Conservation (phyloP, 2,329 filamentous ascomycete species). For the Phyllosticta capitalensis region DNA sequence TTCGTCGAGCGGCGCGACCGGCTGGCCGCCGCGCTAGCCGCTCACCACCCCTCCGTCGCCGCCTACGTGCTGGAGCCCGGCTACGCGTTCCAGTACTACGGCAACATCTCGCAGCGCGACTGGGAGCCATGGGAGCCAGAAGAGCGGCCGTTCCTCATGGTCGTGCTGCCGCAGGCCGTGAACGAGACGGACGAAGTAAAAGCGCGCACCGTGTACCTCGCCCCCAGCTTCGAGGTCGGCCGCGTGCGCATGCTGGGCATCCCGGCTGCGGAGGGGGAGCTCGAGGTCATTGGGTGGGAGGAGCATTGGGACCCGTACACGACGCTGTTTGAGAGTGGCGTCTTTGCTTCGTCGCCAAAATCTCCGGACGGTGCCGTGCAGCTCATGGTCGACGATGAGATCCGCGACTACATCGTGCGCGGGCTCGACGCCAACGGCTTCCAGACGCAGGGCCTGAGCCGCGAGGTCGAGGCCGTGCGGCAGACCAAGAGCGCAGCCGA, state of each 20-base stretch:
- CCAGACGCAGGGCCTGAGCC: conserved; percentile 44
- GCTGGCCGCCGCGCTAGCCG: conserved; percentile 44
- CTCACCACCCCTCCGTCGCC: conserved; percentile 39
- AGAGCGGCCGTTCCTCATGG: conserved; percentile 54
- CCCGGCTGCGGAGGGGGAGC: conserved; percentile 38
- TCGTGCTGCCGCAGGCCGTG: conserved; percentile 41
- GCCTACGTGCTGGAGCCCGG: conserved; percentile 56
- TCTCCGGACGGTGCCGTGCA: conserved; percentile 20
- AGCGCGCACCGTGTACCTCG: conserved; percentile 49
- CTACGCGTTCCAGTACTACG: conserved; percentile 57
- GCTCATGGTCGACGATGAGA: conserved; percentile 58
- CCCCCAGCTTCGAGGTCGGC: conserved; percentile 52
- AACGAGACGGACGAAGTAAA: conserved; percentile 24
- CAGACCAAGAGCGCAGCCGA: conserved; percentile 50
- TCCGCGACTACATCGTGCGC: conserved; percentile 53
- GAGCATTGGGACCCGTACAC: conserved; percentile 56
- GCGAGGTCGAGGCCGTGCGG: conserved; percentile 48
- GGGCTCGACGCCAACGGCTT: conserved; percentile 47
- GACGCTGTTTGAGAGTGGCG: conserved; percentile 39
- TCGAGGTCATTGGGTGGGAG: conserved; percentile 51
- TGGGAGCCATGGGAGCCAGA: conserved; percentile 60
- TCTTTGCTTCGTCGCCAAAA: conserved; percentile 23
- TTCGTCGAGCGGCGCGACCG: conserved; percentile 47
- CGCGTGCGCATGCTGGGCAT: conserved; percentile 50
- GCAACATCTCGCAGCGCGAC: conserved; percentile 50